Evolutionary conservation across 306 rosid species (phyloP), one percentile per base, ranked within the genome.

Genomic region (Cucumis sativus): DNA sequence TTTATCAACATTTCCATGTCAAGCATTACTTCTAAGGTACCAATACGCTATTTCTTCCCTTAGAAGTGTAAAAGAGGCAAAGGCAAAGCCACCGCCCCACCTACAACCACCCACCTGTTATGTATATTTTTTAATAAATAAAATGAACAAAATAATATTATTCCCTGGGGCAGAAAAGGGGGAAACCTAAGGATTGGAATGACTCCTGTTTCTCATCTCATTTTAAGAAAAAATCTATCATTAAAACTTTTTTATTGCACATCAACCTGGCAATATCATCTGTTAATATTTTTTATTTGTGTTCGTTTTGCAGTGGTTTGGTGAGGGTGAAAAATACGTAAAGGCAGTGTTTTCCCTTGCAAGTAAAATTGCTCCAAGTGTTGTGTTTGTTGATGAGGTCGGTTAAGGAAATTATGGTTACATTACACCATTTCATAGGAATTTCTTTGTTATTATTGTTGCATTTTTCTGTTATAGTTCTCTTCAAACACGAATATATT

Each of bases 1-100:
- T 94, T 94, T 79, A 94, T 94, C 63, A 94, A 94, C 82, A 92
- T 94, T 74, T 94, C 98, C 6, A 92, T 94, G 98, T 94, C 98
- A 10, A 92, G 98, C 77, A 92, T 90, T 79, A 87, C 98, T 76
- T 94, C 98, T 33, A 94, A 92, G 97, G 98, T 94, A 81, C 23
- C 7, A 57, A 9, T 56, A n/a, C 20, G 20, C 25, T 54, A 57
- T 33, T 52, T 47, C 11, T 47, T 13, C n/a, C 56, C 9, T 66
- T 39, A 66, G 10, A 66, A 35, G 25, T 66, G 72, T 5, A 21
- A 45, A 69, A 69, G 16, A 43, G 74, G 18, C 10, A 68, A 66
- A 68, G 55, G 54, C 16, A 47, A 47, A 47, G 6, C 54, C 51
- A 4, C 54, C 17, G 4, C 54, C 54, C 54, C 54, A 47, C 54